phyloP scores from a whole-genome alignment of 192 early-diverging fungal genomes.

The Podila minutissima region DNA sequence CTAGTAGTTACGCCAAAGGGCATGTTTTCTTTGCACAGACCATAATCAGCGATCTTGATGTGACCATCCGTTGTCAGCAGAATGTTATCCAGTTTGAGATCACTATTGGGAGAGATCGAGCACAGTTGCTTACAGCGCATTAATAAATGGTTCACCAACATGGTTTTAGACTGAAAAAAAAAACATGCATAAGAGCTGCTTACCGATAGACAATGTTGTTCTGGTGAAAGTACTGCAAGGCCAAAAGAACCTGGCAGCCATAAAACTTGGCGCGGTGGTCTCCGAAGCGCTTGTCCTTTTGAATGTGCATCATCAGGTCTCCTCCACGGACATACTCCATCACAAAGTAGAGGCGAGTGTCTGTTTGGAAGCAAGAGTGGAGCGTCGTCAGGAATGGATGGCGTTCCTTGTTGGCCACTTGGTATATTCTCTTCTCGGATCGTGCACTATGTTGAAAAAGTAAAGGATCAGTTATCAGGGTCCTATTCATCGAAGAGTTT shows the following conservation, averaged over 20 bases:
- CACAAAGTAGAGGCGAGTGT: slow-evolving; percentile 95
- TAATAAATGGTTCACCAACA: not conserved
- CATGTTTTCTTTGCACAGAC: slow-evolving; percentile 98
- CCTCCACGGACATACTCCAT: slow-evolving; percentile 99
- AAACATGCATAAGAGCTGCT: slow-evolving; percentile 18
- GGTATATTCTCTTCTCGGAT: slow-evolving; percentile 95
- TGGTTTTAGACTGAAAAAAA: not conserved
- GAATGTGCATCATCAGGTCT: slow-evolving; percentile 99
- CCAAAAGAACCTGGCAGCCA: slow-evolving; percentile 93
- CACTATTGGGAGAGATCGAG: slow-evolving; percentile 55
- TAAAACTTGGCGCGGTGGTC: slow-evolving; percentile 95
- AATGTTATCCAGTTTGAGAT: slow-evolving; percentile 98
- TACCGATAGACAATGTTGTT: slow-evolving; percentile 88
- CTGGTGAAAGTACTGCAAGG: slow-evolving; percentile 95
- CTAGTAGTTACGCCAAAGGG: slow-evolving; percentile 83
- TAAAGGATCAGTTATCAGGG: not conserved
- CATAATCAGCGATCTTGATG: slow-evolving; percentile 98
- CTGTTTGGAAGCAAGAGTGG: slow-evolving; percentile 98
- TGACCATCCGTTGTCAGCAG: slow-evolving; percentile 93
- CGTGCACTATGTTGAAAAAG: slow-evolving; percentile 64
- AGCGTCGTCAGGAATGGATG: slow-evolving; percentile 97
- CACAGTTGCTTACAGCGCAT: not conserved
- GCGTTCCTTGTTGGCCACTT: slow-evolving; percentile 87
- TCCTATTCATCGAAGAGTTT: slow-evolving; percentile 55
- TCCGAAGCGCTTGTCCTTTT: slow-evolving; percentile 89